Base-by-base conservation (phyloP, 768 basidiomycete genomes). In the Mycena rosella region DNA sequence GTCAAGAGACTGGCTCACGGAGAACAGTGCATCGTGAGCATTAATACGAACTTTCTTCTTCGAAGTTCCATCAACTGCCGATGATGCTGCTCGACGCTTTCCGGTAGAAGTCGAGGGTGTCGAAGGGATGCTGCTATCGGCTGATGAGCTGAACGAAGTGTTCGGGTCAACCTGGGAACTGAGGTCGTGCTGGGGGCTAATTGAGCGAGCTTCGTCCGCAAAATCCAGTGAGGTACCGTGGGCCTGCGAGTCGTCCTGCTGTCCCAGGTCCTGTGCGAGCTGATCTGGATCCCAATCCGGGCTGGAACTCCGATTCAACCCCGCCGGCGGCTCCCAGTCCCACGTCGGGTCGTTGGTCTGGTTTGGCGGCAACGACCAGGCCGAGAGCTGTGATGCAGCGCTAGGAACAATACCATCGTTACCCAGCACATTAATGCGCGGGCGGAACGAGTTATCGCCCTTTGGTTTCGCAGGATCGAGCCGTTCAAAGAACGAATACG, bases 41-140 rank as follows among this genome's bases (percentile, higher is more conserved):
- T 52, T 40, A 36, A 40, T 48, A 13, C 60, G 47, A 5, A n/a
- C 36, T 42, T 52, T 60, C 48, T 60, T 60, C 36, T 15, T 59
- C 14, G 45, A 59, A 7, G 29, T 5, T 5, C 27, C 24, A 26
- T 24, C 30, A 22, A 7, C 55, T 7, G 45, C 22, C n/a, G 45
- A 26, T 8, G 44, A 36, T 3, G 40, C 20, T 14, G 26, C 29
- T 30, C 24, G 45, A 22, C 44, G 32, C 58, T 59, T 59, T 22
- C 24, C 54, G n/a, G 38, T 24, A 56, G 54, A 42, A 4, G 44
- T 30, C 13, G 44, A 22, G 3, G 44, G 44, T 1, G 42, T 58
- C 44, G 57, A 40, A 15, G 38, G 38, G 38, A 40, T 18, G 38
- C 38, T 40, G 32, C 32, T 34, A 32, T 20, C 18, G 29, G 57